These are phyloP conservation scores for Cladorrhinum samala DNA, from an alignment of 495 filamentous ascomycete species.

Conservation along the genomic window DNA sequence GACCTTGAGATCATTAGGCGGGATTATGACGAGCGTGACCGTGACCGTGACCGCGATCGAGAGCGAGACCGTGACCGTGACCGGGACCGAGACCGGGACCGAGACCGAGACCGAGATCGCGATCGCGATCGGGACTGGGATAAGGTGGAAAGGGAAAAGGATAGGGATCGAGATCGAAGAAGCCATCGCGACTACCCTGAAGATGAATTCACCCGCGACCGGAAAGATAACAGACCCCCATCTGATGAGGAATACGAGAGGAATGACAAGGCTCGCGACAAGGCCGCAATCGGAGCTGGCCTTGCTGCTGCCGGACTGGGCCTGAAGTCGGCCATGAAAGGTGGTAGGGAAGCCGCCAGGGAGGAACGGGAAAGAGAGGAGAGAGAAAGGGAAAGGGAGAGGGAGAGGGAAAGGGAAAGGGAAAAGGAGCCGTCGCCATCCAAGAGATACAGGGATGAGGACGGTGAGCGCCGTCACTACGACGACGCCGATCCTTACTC, in stretches of 20 bases:
- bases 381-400: conserved; percentile 14
- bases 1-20: neutral
- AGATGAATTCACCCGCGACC: conserved; percentile 20
- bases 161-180: conserved; percentile 27
- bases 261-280: conserved; percentile 29
- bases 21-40: neutral
- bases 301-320: conserved; percentile 35
- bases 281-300: conserved; percentile 29
- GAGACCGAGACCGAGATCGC: too few species aligned
- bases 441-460: conserved; percentile 19
- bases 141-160: conserved; percentile 29
- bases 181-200: conserved; percentile 19
- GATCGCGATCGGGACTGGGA: conserved; percentile 18
- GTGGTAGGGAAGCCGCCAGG: neutral
- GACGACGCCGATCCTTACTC: conserved; percentile 22
- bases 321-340: conserved; percentile 24
- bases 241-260: conserved; percentile 21
- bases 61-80: conserved; percentile 17
- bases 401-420: conserved; percentile 31
- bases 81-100: conserved; percentile 1
- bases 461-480: conserved; percentile 12
- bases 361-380: conserved; percentile 24
- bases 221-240: conserved; percentile 13
- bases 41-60: conserved; percentile 16
- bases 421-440: conserved; percentile 20